A percentile compares a stretch with the other conserved stretches of the same genome.
These are phyloP conservation scores for Pseudozyma thailandica DNA, from an alignment of 1,284 basidiomycete species.

Conservation along the genomic window DNA sequence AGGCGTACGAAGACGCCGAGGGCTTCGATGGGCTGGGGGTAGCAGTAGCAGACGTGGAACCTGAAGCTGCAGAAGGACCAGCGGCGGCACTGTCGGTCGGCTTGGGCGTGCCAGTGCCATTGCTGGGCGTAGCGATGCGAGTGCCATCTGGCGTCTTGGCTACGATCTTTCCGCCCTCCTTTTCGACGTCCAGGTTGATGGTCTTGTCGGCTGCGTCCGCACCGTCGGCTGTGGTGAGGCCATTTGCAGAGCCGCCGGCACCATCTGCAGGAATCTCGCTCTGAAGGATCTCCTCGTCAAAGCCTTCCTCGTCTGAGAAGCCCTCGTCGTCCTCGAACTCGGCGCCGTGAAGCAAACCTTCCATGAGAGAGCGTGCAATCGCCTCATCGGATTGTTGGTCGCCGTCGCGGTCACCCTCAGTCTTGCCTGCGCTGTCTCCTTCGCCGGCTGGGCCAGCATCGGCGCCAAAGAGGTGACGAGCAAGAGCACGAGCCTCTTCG, in stretches of 20 bases:
- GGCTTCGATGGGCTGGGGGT: constrained; percentile 49
- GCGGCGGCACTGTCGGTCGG: constrained; percentile 30
- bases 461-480: constrained; percentile 37
- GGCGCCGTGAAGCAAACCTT: constrained; percentile 52
- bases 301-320: constrained; percentile 57
- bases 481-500: constrained; percentile 35
- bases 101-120: constrained; percentile 37
- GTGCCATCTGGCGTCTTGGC: constrained; percentile 97
- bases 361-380: constrained; percentile 53
- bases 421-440: constrained; percentile 23
- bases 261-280: constrained; percentile 50
- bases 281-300: constrained; percentile 59
- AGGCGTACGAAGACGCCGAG: constrained; percentile 89
- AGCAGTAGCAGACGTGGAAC: constrained; percentile 32
- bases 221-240: constrained; percentile 10
- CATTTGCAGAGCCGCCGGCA: constrained; percentile 13
- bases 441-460: constrained; percentile 12
- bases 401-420: constrained; percentile 14
- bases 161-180: constrained; percentile 76
- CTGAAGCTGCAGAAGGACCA: constrained; percentile 11
- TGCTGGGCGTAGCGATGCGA: constrained; percentile 85
- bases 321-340: constrained; percentile 55
- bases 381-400: constrained; percentile 46
- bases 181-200: constrained; percentile 56
- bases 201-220: constrained; percentile 53